These are phyloP conservation scores for Gracilariopsis chorda DNA, from an alignment of 23 red algal genomes.

Conservation along the genomic window DNA sequence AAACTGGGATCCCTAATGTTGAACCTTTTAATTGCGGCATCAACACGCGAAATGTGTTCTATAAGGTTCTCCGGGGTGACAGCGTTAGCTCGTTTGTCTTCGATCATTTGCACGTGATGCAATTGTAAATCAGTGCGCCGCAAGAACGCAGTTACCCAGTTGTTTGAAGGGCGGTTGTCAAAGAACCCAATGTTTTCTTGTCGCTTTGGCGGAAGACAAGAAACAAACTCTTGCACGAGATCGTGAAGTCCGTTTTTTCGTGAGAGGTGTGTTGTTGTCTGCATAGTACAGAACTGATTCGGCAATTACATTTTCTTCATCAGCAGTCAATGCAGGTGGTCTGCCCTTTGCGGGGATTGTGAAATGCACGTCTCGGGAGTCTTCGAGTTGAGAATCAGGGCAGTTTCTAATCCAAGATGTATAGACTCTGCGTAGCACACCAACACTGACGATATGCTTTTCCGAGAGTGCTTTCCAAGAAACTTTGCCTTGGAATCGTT, in stretches of 20 bases:
- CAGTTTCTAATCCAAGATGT: not conserved
- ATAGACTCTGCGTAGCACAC: not conserved
- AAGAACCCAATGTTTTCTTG: not conserved
- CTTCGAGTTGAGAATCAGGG: not conserved
- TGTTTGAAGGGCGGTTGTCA: constrained; percentile 3
- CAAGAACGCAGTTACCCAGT: not conserved
- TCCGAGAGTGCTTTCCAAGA: not conserved
- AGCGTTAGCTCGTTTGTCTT: not conserved
- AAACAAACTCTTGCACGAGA: not conserved
- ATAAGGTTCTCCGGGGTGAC: not conserved
- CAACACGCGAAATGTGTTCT: not conserved
- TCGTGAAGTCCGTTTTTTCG: not conserved
- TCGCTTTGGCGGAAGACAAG: not conserved
- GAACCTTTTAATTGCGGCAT: not conserved
- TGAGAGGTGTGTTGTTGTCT: not conserved
- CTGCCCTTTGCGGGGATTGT: not conserved
- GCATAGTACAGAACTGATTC: not conserved
- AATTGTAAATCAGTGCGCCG: not conserved
- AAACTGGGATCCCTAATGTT: not conserved
- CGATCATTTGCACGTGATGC: not conserved
- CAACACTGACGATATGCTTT: not conserved
- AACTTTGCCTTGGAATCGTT: not conserved
- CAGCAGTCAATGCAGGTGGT: not conserved
- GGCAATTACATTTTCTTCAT: not conserved
- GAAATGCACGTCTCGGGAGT: not conserved